Base-by-base conservation (phyloP, 2,329 filamentous ascomycete species). In the Escovopsis sp. region DNA sequence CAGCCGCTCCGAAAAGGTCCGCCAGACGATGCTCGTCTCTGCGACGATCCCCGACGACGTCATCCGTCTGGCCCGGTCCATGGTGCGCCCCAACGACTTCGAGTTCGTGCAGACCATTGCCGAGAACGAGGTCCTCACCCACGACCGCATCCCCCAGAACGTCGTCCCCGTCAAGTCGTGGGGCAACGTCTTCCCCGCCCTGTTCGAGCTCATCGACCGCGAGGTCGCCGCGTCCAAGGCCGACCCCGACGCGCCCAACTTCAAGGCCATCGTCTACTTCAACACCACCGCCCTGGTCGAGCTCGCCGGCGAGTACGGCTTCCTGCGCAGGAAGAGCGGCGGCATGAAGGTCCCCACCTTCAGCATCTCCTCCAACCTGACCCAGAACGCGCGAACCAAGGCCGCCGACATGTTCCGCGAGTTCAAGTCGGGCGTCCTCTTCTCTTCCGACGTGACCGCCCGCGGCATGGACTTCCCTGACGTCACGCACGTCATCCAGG, bases 221-320 rank as follows among this genome's bases (percentile, higher is more conserved):
- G 77, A 82, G 51, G 59, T 70, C n/a, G 51, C 67, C 28, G 63
- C 65, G 23, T 58, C 64, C 18, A 53, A 49, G 2, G 55, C 60
- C 48, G 63, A 68, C 48, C 59, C 53, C 2, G 58, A 59, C 4
- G 53, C 47, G 4, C 60, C 60, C 12, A 84, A 85, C 0, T 95
- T 96, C 74, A 98, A 98, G 70, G 85, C 86, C n/a, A 93, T 98
- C 46, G 68, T 94, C 36, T 98, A 94, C 66, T 82, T 89, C 59
- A 84, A 84, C 53, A 85, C 82, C 19, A 93, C 83, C 1, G 73
- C 75, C 23, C 72, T 82, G 48, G 84, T 87, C 37, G 69, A 79
- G 44, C 66, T 87, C 39, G 76, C 77, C 19, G 65, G 70, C 18
- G 66, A 72, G 12, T 63, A 81, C 19, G 65, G 67, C 30, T 63